Percentiles rank a stretch among this genome's conserved stretches.
These are phyloP conservation scores for Lenzites betulinus DNA, from an alignment of 768 basidiomycete genomes.

Conservation along the genomic window DNA sequence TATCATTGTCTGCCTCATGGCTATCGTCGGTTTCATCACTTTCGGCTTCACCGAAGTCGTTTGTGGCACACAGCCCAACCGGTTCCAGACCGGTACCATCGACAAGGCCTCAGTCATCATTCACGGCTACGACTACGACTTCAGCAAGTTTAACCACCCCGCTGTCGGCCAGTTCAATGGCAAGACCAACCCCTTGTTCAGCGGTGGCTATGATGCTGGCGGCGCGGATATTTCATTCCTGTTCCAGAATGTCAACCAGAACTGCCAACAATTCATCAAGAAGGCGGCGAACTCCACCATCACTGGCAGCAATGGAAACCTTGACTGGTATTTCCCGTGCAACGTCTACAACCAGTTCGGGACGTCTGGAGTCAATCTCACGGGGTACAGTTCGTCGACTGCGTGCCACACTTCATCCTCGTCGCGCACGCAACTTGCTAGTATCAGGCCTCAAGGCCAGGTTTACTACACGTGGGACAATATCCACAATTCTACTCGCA, in stretches of 20 bases:
- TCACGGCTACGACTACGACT: conserved; percentile 93
- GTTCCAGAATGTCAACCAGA: conserved; percentile 89
- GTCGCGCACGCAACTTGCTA: conserved; percentile 55
- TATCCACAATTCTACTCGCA: conserved; percentile 64
- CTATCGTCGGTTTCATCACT: conserved; percentile 93
- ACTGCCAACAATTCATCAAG: conserved; percentile 78
- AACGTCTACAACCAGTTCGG: conserved; percentile 83
- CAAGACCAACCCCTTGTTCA: conserved; percentile 78
- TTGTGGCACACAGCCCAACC: conserved; percentile 84
- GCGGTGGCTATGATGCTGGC: conserved; percentile 71
- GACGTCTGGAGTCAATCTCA: conserved; percentile 60
- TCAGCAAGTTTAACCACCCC: conserved; percentile 86
- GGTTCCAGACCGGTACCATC: conserved; percentile 79
- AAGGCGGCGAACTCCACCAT: conserved; percentile 73
- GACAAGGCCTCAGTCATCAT: conserved; percentile 85
- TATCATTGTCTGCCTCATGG: conserved; percentile 84
- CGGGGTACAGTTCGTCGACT: conserved; percentile 61
- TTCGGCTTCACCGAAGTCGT: conserved; percentile 97
- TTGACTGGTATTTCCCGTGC: conserved; percentile 99
- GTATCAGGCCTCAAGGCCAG: conserved; percentile 65
- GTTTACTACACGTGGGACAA: conserved; percentile 96
- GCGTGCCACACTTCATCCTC: conserved; percentile 71
- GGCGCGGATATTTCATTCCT: conserved; percentile 93
- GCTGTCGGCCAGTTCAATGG: conserved; percentile 74
- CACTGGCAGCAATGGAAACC: conserved; percentile 52